phyloP scores from a whole-genome alignment of 2,329 filamentous ascomycete genomes.

The Penicillium decumbens region DNA sequence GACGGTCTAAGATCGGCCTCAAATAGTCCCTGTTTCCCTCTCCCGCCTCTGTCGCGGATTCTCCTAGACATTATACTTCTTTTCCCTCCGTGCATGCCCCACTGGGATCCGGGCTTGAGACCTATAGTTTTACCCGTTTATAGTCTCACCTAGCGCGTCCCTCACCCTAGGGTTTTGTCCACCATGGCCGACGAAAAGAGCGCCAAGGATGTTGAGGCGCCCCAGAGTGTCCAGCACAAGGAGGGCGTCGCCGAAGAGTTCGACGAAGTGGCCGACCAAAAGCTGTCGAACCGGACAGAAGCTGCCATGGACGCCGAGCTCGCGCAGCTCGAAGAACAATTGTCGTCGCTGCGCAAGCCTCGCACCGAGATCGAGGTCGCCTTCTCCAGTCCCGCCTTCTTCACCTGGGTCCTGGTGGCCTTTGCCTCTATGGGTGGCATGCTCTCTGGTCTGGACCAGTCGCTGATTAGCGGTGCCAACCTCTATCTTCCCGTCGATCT shows the following conservation, averaged over 20 bases:
- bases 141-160: neutral
- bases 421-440: conserved; percentile 74
- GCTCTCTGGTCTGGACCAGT: conserved; percentile 68
- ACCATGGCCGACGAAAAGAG: conserved; percentile 24
- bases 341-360: conserved; percentile 18
- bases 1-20: conserved; percentile 11
- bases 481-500: conserved; percentile 61
- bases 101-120: neutral
- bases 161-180: conserved; percentile 1
- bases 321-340: conserved; percentile 26
- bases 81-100: neutral
- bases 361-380: conserved; percentile 49
- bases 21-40: conserved; percentile 18
- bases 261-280: conserved; percentile 26
- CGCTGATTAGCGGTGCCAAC: conserved; percentile 63
- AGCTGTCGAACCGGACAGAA: conserved; percentile 23
- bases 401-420: conserved; percentile 63
- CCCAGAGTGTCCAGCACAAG: conserved; percentile 20
- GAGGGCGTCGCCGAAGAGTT: conserved; percentile 25
- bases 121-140: neutral
- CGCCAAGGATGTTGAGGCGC: conserved; percentile 27
- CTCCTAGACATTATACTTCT: neutral
- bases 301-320: conserved; percentile 33
- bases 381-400: conserved; percentile 59
- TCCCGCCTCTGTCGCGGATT: conserved; percentile 1